phyloP scores from a whole-genome alignment of 2,329 filamentous ascomycete species.

The Fusarium staphyleae region DNA sequence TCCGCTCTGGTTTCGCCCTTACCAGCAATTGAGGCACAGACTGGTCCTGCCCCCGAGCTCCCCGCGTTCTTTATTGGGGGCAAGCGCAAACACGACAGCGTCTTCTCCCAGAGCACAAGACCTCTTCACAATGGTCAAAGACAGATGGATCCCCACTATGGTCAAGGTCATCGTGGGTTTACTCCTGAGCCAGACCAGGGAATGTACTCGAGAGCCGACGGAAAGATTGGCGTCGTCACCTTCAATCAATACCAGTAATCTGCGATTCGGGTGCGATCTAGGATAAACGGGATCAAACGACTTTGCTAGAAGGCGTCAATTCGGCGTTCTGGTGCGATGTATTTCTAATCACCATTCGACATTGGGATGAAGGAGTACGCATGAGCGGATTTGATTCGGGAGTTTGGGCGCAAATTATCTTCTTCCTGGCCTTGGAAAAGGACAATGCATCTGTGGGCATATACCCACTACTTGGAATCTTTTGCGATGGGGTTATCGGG shows the following conservation, averaged over 20 bases:
- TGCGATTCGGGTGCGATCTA: neutral
- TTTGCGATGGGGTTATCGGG: conserved; percentile 6
- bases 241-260: conserved; percentile 44
- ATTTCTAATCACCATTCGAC: conserved; percentile 35
- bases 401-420: conserved; percentile 37
- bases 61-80: conserved; percentile 42
- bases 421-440: conserved; percentile 12
- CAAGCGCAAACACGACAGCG: conserved; percentile 49
- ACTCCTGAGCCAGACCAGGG: conserved; percentile 43
- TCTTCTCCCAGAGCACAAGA: conserved; percentile 44
- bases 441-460: conserved; percentile 1
- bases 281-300: neutral
- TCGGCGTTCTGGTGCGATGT: conserved; percentile 38
- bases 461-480: conserved; percentile 1
- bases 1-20: conserved; percentile 46
- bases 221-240: conserved; percentile 41
- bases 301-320: conserved; percentile 16
- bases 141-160: conserved; percentile 46
- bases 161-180: conserved; percentile 32
- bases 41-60: conserved; percentile 39
- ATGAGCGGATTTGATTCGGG: conserved; percentile 35
- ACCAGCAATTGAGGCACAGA: conserved; percentile 48
- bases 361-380: conserved; percentile 23
- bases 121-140: conserved; percentile 50
- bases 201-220: conserved; percentile 48